A percentile compares a stretch with the other conserved stretches of the same genome.
Evolutionary conservation across 1,284 basidiomycete genomes (phyloP).

Genomic region (Apiotrichum mycotoxinovorans): DNA sequence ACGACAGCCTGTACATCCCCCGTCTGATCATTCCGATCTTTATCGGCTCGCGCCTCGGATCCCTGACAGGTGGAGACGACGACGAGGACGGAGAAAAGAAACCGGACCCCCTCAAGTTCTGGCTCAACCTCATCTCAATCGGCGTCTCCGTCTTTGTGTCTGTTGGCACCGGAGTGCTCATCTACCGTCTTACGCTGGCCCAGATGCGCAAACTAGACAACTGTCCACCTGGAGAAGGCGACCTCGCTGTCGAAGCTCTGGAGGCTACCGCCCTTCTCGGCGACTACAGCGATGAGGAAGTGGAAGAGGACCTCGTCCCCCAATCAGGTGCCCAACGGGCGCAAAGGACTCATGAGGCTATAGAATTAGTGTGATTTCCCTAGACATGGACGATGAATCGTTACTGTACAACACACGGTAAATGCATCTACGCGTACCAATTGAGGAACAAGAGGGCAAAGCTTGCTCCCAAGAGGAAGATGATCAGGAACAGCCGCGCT

Average conservation of each 20-base stretch:
- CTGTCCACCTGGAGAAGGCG: constrained; percentile 23
- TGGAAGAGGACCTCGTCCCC: constrained; percentile 21
- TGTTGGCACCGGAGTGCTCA: constrained; percentile 39
- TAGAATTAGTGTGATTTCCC: background rate
- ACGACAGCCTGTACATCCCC: constrained; percentile 34
- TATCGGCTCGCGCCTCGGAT: constrained; percentile 47
- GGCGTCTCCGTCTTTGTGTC: constrained; percentile 33
- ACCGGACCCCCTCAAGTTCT: constrained; percentile 32
- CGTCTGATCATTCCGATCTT: constrained; percentile 46
- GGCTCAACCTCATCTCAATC: constrained; percentile 47
- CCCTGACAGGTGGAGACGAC: constrained; percentile 32
- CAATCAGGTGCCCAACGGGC: background rate
- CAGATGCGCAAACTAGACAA: constrained; percentile 40
- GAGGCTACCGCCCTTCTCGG: constrained; percentile 38
- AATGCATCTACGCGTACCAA: constrained; percentile 46
- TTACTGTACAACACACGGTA: constrained; percentile 7
- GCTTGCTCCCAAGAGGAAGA: constrained; percentile 56
- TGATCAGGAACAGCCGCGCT: constrained; percentile 53
- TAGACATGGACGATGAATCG: background rate
- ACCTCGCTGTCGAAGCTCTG: constrained; percentile 32
- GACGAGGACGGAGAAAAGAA: constrained; percentile 18
- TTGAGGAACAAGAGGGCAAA: constrained; percentile 56
- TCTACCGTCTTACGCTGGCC: constrained; percentile 46
- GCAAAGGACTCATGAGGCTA: background rate
- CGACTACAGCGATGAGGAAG: constrained; percentile 27